These are phyloP conservation scores for Fraxinus americana DNA, from an alignment of 257 asterid genomes.

Conservation along the genomic window DNA sequence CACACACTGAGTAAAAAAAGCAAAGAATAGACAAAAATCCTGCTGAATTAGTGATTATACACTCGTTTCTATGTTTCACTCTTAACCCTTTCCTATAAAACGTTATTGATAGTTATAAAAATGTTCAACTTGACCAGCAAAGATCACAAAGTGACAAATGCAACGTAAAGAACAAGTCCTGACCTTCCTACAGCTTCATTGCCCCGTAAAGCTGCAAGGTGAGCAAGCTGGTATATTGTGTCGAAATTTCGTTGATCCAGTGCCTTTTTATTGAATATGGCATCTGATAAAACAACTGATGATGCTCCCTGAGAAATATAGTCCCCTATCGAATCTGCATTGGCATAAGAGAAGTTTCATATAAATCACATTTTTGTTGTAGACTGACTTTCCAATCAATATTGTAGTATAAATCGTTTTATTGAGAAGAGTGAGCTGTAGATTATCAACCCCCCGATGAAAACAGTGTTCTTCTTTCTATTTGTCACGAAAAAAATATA, in stretches of 20 bases:
- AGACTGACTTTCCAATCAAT: background rate
- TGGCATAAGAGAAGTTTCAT: background rate
- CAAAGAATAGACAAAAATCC: too few species aligned
- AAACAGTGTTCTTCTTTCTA: background rate
- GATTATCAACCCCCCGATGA: background rate
- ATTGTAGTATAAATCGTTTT: background rate
- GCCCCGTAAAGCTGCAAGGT: constrained; percentile 50
- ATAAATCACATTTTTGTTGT: background rate
- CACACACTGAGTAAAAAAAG: too few species aligned
- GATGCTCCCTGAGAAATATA: constrained; percentile 74
- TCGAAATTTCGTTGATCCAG: constrained; percentile 46
- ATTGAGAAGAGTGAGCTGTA: background rate
- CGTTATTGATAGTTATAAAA: background rate
- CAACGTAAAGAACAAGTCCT: background rate
- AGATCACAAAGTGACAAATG: background rate
- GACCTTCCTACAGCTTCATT: constrained; percentile 53
- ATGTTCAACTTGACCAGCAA: background rate
- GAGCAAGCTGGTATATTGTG: constrained; percentile 52
- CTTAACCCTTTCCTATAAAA: background rate
- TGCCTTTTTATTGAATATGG: constrained; percentile 71
- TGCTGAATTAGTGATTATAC: too few species aligned
- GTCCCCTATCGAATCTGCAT: constrained; percentile 54
- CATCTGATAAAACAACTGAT: constrained; percentile 79
- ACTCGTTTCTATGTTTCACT: too few species aligned
- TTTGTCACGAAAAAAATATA: background rate